These are phyloP conservation scores for Blastocladiella britannica DNA, from an alignment of 192 early-diverging fungal species.

Conservation along the genomic window DNA sequence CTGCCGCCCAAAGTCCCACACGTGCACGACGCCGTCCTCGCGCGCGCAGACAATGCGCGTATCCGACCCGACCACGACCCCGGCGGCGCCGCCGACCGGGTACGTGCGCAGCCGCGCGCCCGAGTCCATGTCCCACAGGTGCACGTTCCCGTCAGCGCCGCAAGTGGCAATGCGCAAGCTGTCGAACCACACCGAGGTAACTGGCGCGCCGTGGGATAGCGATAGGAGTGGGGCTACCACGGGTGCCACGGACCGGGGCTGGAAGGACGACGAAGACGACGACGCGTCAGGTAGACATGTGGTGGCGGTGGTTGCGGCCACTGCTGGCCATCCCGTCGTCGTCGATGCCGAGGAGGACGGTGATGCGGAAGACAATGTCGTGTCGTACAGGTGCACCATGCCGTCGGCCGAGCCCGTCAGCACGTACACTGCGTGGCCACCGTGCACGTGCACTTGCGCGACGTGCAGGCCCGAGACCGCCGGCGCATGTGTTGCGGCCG, in stretches of 20 bases:
- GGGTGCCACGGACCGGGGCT: too few species aligned
- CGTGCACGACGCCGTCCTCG: background rate
- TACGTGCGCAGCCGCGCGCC: background rate
- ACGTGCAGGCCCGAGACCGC: background rate
- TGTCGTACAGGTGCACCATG: background rate
- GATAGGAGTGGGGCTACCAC: too few species aligned
- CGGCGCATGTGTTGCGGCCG: background rate
- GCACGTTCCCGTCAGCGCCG: background rate
- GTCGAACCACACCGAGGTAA: background rate
- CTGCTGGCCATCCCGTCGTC: too few species aligned
- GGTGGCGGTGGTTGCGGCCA: too few species aligned
- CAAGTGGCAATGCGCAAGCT: background rate
- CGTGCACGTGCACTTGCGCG: background rate
- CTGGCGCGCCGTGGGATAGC: background rate
- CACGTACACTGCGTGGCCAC: background rate
- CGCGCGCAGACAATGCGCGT: background rate
- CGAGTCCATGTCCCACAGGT: background rate
- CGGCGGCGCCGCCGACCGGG: background rate
- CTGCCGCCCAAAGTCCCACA: background rate
- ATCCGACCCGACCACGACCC: background rate
- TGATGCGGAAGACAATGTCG: too few species aligned
- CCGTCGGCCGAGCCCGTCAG: background rate
- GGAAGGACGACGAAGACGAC: too few species aligned
- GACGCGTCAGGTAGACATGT: too few species aligned
- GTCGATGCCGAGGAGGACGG: too few species aligned